Evolutionary conservation across 257 asterid genomes (phyloP).

Genomic region (Forsythia suspensa): DNA sequence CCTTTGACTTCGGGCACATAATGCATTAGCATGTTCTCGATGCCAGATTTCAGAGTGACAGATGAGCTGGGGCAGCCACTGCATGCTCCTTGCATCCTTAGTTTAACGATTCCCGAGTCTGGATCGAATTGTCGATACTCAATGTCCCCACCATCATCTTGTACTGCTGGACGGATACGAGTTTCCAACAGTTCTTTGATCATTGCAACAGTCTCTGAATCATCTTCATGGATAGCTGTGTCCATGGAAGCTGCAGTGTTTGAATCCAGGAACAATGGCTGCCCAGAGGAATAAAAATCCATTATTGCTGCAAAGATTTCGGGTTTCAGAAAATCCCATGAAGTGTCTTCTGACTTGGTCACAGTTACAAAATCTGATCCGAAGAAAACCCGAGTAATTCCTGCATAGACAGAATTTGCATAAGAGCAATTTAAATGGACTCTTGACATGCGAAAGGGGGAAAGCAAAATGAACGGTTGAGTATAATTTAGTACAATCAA

Average conservation of each 20-base stretch:
- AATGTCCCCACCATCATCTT: conserved; percentile 97
- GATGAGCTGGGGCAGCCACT: conserved; percentile 99
- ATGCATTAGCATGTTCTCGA: conserved; percentile 98
- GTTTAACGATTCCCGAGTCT: conserved; percentile 76
- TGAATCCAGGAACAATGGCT: conserved; percentile 75
- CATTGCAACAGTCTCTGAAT: conserved; percentile 98
- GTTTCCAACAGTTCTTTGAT: conserved; percentile 93
- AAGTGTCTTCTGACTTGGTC: conserved; percentile 74
- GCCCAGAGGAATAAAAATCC: conserved; percentile 87
- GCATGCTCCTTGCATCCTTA: conserved; percentile 99
- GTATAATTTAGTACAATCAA: background rate
- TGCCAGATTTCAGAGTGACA: conserved; percentile 91
- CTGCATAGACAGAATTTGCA: conserved; percentile 32
- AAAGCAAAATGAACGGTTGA: background rate
- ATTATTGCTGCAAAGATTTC: conserved; percentile 89
- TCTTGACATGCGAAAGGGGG: background rate
- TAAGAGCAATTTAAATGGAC: background rate
- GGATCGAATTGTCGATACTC: conserved; percentile 72
- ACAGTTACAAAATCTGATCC: conserved; percentile 89
- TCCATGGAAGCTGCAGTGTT: conserved; percentile 70
- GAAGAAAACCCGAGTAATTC: conserved; percentile 81
- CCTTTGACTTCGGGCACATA: conserved; percentile 91
- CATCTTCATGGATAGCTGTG: conserved; percentile 86
- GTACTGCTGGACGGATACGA: conserved; percentile 94
- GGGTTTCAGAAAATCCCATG: conserved; percentile 90